Evolutionary conservation across 2,329 filamentous ascomycete genomes (phyloP).

Genomic region (Talaromyces albobiverticillius): DNA sequence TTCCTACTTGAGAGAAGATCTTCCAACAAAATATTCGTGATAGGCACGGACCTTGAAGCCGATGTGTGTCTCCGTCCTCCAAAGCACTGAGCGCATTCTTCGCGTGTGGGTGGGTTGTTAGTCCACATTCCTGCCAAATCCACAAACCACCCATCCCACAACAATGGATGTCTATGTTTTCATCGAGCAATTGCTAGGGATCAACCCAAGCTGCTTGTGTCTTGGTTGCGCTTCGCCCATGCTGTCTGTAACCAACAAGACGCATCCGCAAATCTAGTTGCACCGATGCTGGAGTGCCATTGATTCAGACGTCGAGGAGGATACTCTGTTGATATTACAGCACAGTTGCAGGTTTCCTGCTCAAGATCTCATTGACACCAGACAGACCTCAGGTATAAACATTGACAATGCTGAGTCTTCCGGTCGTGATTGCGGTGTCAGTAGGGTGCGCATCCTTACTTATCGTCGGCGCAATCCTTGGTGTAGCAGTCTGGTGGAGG

Average conservation of each 20-base stretch:
- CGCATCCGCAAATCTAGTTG: conserved; percentile 2
- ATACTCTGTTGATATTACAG: too few species aligned
- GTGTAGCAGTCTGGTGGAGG: conserved; percentile 34
- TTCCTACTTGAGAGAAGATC: conserved; percentile 8
- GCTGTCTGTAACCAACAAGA: conserved; percentile 4
- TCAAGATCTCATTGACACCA: neutral
- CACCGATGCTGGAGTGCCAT: conserved; percentile 2
- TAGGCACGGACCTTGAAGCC: neutral
- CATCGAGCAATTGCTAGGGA: neutral
- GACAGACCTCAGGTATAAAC: neutral
- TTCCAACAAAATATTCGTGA: neutral
- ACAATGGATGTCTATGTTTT: conserved; percentile 5
- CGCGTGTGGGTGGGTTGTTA: conserved; percentile 12
- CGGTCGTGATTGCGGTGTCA: conserved; percentile 33
- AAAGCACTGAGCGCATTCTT: conserved; percentile 11
- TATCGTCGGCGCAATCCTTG: conserved; percentile 30
- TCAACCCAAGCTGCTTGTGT: neutral
- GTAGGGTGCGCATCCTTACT: conserved; percentile 33
- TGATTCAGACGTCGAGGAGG: too few species aligned
- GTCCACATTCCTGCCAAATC: conserved; percentile 12
- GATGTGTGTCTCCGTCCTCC: neutral
- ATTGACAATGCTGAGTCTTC: conserved; percentile 31
- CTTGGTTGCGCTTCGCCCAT: conserved; percentile 3
- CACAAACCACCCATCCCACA: conserved; percentile 5
- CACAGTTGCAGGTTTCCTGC: neutral